Evolutionary conservation across 2,329 filamentous ascomycete species (phyloP), one percentile per base, ranked within the genome.

Genomic region (Leptographium galeiforme): DNA sequence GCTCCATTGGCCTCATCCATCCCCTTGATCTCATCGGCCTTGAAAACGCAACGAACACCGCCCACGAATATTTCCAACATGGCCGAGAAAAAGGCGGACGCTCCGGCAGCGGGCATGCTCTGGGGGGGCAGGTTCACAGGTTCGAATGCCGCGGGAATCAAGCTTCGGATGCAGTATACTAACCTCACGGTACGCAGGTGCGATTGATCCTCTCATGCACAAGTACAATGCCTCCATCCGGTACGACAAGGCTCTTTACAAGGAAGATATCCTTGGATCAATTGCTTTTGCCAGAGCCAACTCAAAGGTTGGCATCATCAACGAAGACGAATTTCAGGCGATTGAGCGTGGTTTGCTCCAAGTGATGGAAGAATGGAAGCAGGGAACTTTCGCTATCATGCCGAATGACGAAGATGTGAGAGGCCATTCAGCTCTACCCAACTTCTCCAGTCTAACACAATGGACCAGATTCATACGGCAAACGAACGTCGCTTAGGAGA

Each of bases 241-340:
- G 64, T 89, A 84, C 68, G 88, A 94, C 68, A 81, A 82, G 58
- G 74, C 76, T 52, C 82, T 94, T 62, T 87, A 87, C 71, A 80
- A 81, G 55, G 79, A 91, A 66, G 88, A 94, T 62, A 89, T 94
- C 61, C 76, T 77, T 12, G 88, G 87, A 59, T 83, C 77, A 52
- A 85, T 93, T 60, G 87, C 87, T 14, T 94, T 86, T 64, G 87
- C 87, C 53, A 76, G 85, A 55, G 87, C 87, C 53, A 93, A 93
- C 69, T 72, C 73, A 59, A 87, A 87, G 67, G 75, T 74, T 51
- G 82, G 84, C 59, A 88, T 93, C 63, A 74, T 94, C 50, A 84
- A 80, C 34, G 63, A 76, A 25, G 76, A 79, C 53, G 87, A 93
- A 66, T 90, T 93, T 67, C 63, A 72, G 53, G 75, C 81, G 62